Evolutionary conservation across 257 asterid species (phyloP).

Genomic region (Solanum corneliomulleri): DNA sequence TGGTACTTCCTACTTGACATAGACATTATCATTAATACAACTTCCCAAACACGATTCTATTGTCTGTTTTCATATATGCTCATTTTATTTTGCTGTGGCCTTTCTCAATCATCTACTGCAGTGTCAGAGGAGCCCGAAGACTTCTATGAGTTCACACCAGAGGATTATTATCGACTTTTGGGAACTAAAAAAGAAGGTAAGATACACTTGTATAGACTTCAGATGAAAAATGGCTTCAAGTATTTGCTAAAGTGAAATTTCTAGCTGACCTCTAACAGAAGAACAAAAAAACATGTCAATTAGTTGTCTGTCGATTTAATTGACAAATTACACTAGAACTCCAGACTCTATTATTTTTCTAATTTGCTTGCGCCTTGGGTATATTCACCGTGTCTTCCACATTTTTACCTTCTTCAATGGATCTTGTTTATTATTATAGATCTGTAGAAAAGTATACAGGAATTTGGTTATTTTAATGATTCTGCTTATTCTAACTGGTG

Average conservation of each 20-base stretch:
- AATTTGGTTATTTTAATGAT: neutral
- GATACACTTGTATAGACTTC: neutral
- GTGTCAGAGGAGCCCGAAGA: conserved; percentile 67
- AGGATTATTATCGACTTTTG: conserved; percentile 70
- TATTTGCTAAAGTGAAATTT: neutral
- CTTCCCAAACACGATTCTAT: neutral
- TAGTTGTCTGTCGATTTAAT: neutral
- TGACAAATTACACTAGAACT: neutral
- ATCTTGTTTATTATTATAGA: neutral
- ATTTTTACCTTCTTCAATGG: neutral
- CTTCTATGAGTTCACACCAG: conserved; percentile 86
- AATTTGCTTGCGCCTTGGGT: neutral
- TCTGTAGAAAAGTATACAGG: neutral
- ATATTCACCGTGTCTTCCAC: neutral
- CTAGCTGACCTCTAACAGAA: neutral
- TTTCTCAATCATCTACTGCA: neutral
- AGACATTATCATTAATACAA: neutral
- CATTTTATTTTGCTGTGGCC: neutral
- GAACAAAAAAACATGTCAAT: neutral
- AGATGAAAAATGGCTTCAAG: neutral
- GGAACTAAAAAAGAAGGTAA: conserved; percentile 83
- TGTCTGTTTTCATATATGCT: neutral
- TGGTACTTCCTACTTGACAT: conserved; percentile 22
- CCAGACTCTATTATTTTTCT: neutral
- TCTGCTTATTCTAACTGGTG: neutral